Evolutionary conservation across 306 rosid genomes (phyloP).

Genomic region (Cucumis cinereus): DNA sequence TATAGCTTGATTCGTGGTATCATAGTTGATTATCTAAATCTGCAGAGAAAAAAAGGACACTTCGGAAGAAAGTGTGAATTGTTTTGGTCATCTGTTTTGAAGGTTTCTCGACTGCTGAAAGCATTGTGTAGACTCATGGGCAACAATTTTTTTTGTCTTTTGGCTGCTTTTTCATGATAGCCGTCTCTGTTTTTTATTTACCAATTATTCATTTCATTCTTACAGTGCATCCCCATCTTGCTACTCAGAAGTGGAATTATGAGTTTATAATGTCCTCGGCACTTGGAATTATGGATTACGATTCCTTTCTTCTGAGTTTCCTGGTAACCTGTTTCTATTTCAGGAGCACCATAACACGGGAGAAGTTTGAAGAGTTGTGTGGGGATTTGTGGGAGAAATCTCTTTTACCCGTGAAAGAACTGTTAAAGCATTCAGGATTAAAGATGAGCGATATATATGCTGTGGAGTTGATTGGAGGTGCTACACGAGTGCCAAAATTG

Average conservation of each 20-base stretch:
- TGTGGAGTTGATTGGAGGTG: slow-evolving; percentile 94
- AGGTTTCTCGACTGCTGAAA: background rate
- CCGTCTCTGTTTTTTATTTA: background rate
- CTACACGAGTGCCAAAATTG: slow-evolving; percentile 89
- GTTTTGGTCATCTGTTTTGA: background rate
- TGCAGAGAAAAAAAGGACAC: background rate
- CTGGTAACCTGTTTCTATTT: slow-evolving; percentile 3
- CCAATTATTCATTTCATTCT: background rate
- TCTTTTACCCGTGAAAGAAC: slow-evolving; percentile 61
- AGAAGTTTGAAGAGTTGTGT: slow-evolving; percentile 91
- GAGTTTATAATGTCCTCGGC: background rate
- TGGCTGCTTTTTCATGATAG: background rate
- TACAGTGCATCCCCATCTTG: background rate
- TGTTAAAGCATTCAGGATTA: slow-evolving; percentile 59
- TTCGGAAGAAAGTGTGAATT: background rate
- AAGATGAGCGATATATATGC: slow-evolving; percentile 62
- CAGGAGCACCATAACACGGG: slow-evolving; percentile 91
- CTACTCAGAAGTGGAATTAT: background rate
- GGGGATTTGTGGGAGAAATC: slow-evolving; percentile 88
- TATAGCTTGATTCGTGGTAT: background rate
- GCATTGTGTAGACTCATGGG: background rate
- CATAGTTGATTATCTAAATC: background rate
- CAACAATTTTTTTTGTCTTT: background rate
- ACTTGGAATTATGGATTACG: background rate
- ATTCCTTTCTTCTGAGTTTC: background rate